A percentile compares a stretch with the other conserved stretches of the same genome.
These are phyloP conservation scores for Rhodotorula sp. DNA, from an alignment of 1,284 basidiomycete species.

Conservation along the genomic window DNA sequence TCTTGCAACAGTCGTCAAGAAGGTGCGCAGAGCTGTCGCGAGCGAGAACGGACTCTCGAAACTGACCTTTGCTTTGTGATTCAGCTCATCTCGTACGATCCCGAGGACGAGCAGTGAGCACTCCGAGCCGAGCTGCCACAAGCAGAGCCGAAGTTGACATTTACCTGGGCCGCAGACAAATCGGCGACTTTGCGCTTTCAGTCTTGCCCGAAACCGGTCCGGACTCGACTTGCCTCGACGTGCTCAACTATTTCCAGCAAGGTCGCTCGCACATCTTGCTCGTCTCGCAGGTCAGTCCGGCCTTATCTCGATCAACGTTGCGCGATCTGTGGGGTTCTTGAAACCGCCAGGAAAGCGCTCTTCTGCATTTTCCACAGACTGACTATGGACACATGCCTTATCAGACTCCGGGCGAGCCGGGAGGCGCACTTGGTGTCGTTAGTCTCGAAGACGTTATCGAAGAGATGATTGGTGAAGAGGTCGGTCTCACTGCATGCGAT, in stretches of 20 bases:
- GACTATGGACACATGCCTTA: not conserved
- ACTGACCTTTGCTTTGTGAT: not conserved
- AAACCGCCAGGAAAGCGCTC: no score
- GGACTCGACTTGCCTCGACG: constrained; percentile 76
- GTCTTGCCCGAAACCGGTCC: constrained; percentile 90
- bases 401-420: constrained; percentile 53
- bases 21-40: not conserved
- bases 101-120: constrained; percentile 69
- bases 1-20: constrained; percentile 59
- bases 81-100: constrained; percentile 82
- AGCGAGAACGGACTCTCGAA: no score
- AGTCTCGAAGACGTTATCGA: constrained; percentile 56
- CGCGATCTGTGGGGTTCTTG: not conserved
- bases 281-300: constrained; percentile 65
- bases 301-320: constrained; percentile 49
- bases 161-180: constrained; percentile 17
- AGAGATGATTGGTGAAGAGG: constrained; percentile 85
- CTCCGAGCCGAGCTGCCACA: no score
- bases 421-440: constrained; percentile 51
- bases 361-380: no score
- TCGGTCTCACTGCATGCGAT: constrained; percentile 43
- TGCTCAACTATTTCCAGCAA: constrained; percentile 65
- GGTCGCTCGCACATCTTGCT: constrained; percentile 90
- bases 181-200: constrained; percentile 50
- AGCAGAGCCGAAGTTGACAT: no score